Conservation (phyloP, 2,329 filamentous ascomycete species). For the Boeremia exigua region DNA sequence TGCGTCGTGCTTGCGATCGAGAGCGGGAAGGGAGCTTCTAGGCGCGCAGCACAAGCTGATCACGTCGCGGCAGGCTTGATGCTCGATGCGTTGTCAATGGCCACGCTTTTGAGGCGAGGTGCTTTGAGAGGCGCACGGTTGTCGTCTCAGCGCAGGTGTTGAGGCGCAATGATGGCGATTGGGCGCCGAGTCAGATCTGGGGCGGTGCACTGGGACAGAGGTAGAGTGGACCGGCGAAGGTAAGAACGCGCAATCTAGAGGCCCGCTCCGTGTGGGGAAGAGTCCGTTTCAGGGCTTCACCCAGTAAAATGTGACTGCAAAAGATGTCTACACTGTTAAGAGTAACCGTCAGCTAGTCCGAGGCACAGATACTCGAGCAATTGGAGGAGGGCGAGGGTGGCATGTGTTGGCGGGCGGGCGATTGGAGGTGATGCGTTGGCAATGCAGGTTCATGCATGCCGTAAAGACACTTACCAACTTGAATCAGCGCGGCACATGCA, state of each 20-base stretch:
- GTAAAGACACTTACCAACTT: slow-evolving; percentile 46
- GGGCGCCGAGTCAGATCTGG: slow-evolving; percentile 33
- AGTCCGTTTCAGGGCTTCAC: slow-evolving; percentile 41
- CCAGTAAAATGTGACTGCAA: slow-evolving; percentile 40
- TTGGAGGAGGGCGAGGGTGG: slow-evolving; percentile 44
- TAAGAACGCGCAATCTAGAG: slow-evolving; percentile 37
- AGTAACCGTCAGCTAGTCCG: slow-evolving; percentile 46
- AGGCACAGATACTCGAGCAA: slow-evolving; percentile 42
- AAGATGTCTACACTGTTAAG: slow-evolving; percentile 38
- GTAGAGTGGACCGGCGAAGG: slow-evolving; percentile 22
- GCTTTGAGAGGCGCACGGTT: slow-evolving; percentile 37
- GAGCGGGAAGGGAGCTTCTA: slow-evolving; percentile 39
- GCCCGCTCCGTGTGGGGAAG: slow-evolving; percentile 46
- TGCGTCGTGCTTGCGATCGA: slow-evolving; percentile 42
- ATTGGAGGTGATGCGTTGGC: slow-evolving; percentile 54
- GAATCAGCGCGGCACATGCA: slow-evolving; percentile 43
- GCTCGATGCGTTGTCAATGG: slow-evolving; percentile 54
- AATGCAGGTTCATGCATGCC: slow-evolving; percentile 51
- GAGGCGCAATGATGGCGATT: slow-evolving; percentile 40
- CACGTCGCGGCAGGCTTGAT: slow-evolving; percentile 47
- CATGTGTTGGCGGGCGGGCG: slow-evolving; percentile 48
- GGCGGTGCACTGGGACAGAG: slow-evolving; percentile 41
- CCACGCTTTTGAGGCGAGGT: slow-evolving; percentile 48
- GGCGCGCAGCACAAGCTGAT: slow-evolving; percentile 39
- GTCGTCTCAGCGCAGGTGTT: slow-evolving; percentile 37